Conservation (phyloP, 1,284 basidiomycete species). For the Jaminaea rosea region DNA sequence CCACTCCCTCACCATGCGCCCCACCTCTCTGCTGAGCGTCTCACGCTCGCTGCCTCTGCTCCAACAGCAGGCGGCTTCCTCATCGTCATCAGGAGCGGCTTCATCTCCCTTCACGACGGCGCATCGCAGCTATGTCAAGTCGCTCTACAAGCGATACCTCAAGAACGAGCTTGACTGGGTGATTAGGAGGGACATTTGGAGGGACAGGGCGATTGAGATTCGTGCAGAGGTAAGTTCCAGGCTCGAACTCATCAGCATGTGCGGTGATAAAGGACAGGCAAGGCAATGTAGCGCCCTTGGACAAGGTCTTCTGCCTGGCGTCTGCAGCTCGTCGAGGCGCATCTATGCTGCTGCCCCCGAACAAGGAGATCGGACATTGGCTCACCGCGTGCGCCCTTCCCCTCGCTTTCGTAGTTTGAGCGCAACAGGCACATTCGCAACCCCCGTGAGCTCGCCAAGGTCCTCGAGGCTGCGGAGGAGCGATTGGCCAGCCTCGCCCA, state of each 20-base stretch:
- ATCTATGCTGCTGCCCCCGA: no score
- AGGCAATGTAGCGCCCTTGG: no score
- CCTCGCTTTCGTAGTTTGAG: slow-evolving; percentile 56
- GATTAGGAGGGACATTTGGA: slow-evolving; percentile 73
- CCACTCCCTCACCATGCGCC: slow-evolving; percentile 2
- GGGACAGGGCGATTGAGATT: slow-evolving; percentile 70
- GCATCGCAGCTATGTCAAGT: slow-evolving; percentile 79
- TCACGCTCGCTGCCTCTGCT: not conserved
- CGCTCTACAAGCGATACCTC: slow-evolving; percentile 76
- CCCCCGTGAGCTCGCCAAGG: slow-evolving; percentile 70
- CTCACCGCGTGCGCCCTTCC: not conserved
- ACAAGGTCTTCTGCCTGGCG: no score
- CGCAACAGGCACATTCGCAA: slow-evolving; percentile 79
- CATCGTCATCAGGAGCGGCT: no score
- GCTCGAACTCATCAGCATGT: no score
- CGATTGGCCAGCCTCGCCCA: slow-evolving; percentile 62
- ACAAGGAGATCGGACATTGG: no score
- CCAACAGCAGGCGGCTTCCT: not conserved
- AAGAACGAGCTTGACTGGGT: slow-evolving; percentile 82
- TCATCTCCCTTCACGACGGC: slow-evolving; percentile 58
- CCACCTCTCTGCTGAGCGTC: slow-evolving; percentile 3
- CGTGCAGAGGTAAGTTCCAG: slow-evolving; percentile 56
- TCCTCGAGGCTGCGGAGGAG: slow-evolving; percentile 73
- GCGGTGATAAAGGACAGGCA: no score
- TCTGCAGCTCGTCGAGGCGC: no score